These are phyloP conservation scores for Cercophora sp. DNA, from an alignment of 495 filamentous ascomycete genomes.

Conservation along the genomic window DNA sequence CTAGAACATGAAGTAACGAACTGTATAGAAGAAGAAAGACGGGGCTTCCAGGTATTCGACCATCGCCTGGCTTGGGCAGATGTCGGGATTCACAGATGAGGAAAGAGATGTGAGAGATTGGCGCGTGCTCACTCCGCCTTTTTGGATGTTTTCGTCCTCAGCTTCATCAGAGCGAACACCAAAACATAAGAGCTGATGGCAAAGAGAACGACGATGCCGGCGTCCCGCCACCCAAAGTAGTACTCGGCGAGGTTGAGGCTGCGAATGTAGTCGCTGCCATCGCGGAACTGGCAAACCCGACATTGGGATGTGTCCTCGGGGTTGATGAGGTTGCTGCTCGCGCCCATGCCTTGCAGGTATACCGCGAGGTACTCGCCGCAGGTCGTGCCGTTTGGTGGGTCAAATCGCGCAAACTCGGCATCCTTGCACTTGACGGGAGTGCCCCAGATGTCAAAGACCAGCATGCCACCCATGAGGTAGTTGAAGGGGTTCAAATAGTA, in stretches of 20 bases:
- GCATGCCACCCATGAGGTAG: conserved; percentile 47
- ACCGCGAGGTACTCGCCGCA: conserved; percentile 24
- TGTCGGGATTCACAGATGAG: too few species aligned
- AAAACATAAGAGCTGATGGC: conserved; percentile 27
- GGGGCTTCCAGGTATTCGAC: too few species aligned
- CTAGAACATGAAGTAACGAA: too few species aligned
- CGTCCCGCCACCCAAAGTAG: conserved; percentile 58
- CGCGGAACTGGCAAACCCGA: conserved; percentile 58
- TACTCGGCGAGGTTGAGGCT: conserved; percentile 32
- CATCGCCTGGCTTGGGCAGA: too few species aligned
- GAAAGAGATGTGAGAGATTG: too few species aligned
- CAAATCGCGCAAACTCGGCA: conserved; percentile 22
- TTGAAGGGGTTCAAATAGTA: conserved; percentile 57
- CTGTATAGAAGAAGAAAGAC: too few species aligned
- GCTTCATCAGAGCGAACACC: conserved; percentile 30
- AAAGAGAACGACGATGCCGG: conserved; percentile 44
- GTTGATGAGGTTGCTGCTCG: conserved; percentile 33
- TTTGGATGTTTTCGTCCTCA: conserved; percentile 29
- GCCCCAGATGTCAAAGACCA: conserved; percentile 23
- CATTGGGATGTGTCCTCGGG: conserved; percentile 45
- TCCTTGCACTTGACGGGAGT: conserved; percentile 13
- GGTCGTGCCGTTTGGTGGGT: conserved; percentile 23
- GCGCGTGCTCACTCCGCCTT: conserved; percentile 29
- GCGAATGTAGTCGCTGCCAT: conserved; percentile 52
- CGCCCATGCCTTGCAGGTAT: conserved; percentile 28